These are phyloP conservation scores for Crassisporium funariophilum DNA, from an alignment of 768 basidiomycete species.

Conservation along the genomic window DNA sequence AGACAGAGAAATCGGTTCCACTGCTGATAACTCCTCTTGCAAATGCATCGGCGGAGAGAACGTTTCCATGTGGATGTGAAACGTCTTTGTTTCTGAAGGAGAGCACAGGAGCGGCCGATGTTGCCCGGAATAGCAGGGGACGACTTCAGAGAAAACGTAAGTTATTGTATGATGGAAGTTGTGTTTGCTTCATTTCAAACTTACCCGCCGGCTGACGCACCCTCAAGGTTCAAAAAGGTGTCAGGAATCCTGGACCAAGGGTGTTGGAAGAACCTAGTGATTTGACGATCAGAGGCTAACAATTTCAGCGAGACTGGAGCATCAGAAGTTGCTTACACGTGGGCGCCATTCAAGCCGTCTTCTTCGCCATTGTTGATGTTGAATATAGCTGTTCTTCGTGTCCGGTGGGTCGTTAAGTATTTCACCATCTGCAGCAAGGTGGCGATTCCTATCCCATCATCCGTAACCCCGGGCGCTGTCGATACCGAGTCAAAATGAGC, in stretches of 20 bases:
- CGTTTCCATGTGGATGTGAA: conserved; percentile 65
- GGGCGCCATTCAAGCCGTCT: conserved; percentile 66
- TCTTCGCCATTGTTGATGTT: conserved; percentile 83
- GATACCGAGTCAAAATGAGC: conserved; percentile 79
- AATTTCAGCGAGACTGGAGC: not conserved
- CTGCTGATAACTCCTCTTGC: conserved; percentile 58
- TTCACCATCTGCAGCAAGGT: conserved; percentile 60
- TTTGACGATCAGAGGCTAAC: no score
- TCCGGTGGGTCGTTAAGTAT: conserved; percentile 46
- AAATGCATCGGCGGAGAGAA: conserved; percentile 65
- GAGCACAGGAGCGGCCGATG: conserved; percentile 51
- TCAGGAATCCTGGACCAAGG: conserved; percentile 65
- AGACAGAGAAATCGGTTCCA: conserved; percentile 69
- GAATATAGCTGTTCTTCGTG: conserved; percentile 64
- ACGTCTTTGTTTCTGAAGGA: conserved; percentile 48
- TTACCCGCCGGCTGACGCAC: conserved; percentile 69
- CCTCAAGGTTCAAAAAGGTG: conserved; percentile 75
- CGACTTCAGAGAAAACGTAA: no score
- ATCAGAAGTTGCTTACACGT: conserved; percentile 35
- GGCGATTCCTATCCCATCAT: conserved; percentile 68
- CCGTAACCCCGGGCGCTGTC: conserved; percentile 65
- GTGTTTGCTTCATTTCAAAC: no score
- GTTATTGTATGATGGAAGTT: no score
- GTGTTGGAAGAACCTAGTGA: conserved; percentile 66
- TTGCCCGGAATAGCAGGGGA: conserved; percentile 68